A percentile compares a stretch with the other conserved stretches of the same genome.
Evolutionary conservation across 1,284 basidiomycete genomes (phyloP).

Genomic region (Cryptococcus sp.): DNA sequence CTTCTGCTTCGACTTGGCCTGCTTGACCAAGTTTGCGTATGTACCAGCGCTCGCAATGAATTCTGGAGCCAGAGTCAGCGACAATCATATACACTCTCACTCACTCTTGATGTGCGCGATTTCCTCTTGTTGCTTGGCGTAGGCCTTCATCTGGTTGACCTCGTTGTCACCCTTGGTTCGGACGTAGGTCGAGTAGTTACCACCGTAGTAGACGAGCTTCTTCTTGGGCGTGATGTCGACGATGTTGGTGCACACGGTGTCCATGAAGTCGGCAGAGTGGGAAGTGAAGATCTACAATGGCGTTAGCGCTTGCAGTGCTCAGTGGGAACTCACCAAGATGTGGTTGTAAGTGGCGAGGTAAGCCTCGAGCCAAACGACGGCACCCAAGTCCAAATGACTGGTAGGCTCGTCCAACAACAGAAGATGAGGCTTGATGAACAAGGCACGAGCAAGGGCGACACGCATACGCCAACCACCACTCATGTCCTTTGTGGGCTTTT

Average conservation of each 20-base stretch:
- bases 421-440: conserved; percentile 96
- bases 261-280: conserved; percentile 99
- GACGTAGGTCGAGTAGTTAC: conserved; percentile 96
- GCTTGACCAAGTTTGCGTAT: conserved; percentile 96
- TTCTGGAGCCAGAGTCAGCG: conserved; percentile 53
- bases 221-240: conserved; percentile 79
- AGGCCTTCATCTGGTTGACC: conserved; percentile 99
- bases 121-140: conserved; percentile 97
- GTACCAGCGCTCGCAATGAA: conserved; percentile 99
- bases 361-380: conserved; percentile 98
- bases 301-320: not conserved
- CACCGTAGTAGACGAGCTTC: conserved; percentile 81
- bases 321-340: conserved; percentile 69
- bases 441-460: conserved; percentile 90
- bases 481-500: conserved; percentile 96
- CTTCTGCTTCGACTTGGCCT: conserved; percentile 99
- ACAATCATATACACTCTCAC: conserved; percentile 8
- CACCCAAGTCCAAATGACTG: conserved; percentile 79
- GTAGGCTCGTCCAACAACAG: conserved; percentile 80
- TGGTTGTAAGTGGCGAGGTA: conserved; percentile 98
- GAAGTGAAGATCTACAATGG: conserved; percentile 34
- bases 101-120: conserved; percentile 91
- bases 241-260: conserved; percentile 93
- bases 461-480: conserved; percentile 99
- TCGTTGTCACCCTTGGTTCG: conserved; percentile 96